Conservation (phyloP, 1,284 basidiomycete species). For the Cutaneotrichosporon sp. region DNA sequence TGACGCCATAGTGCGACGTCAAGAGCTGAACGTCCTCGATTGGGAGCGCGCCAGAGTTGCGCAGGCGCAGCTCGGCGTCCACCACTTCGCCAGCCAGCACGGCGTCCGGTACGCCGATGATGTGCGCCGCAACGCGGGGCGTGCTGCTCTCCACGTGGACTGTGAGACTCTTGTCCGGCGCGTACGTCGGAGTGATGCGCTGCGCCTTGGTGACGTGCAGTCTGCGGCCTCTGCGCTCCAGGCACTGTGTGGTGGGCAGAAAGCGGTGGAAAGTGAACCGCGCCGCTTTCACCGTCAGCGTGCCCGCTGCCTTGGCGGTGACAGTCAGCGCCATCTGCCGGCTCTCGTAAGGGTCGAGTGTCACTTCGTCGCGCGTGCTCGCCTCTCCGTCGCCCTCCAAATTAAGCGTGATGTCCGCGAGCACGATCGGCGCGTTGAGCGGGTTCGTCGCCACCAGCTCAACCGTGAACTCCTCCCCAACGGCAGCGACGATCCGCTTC, state of each 20-base stretch:
- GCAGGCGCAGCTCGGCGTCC: slow-evolving; percentile 31
- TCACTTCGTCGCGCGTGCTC: slow-evolving; percentile 36
- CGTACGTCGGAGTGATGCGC: slow-evolving; percentile 52
- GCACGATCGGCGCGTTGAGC: slow-evolving; percentile 48
- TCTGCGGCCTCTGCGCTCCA: slow-evolving; percentile 52
- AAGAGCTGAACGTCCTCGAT: slow-evolving; percentile 42
- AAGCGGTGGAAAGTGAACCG: slow-evolving; percentile 54
- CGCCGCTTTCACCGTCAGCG: slow-evolving; percentile 36
- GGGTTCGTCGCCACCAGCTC: slow-evolving; percentile 55
- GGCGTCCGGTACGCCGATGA: slow-evolving; percentile 30
- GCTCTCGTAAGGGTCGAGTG: slow-evolving; percentile 50
- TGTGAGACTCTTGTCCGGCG: slow-evolving; percentile 49
- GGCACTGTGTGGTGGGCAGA: slow-evolving; percentile 51
- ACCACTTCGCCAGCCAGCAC: slow-evolving; percentile 48
- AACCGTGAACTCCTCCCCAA: slow-evolving; percentile 47
- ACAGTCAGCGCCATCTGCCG: slow-evolving; percentile 43
- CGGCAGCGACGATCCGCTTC: slow-evolving; percentile 31
- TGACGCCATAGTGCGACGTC: slow-evolving; percentile 31
- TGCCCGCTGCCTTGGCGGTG: slow-evolving; percentile 26
- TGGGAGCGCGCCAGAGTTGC: slow-evolving; percentile 42
- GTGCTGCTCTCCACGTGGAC: slow-evolving; percentile 45
- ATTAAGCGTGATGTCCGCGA: slow-evolving; percentile 31
- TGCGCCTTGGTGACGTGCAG: slow-evolving; percentile 54
- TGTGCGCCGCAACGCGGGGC: slow-evolving; percentile 43
- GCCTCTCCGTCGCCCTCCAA: slow-evolving; percentile 24